Conservation (phyloP, 371 early-diverging fungal genomes). For the Phascolomyces articulosus region DNA sequence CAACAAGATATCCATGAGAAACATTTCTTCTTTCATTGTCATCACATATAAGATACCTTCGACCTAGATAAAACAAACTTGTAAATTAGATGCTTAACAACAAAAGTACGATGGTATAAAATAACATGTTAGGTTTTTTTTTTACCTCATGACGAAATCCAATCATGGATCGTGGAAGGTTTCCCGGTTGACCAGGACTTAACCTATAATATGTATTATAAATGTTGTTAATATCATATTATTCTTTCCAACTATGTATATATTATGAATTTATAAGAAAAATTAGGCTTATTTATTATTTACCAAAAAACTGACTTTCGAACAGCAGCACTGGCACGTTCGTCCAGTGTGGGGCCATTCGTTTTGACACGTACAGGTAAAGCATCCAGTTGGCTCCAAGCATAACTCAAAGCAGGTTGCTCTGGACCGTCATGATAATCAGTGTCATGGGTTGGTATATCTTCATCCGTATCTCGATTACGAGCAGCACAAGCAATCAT, state of each 20-base stretch:
- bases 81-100: no score
- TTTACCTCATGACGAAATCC: conserved; percentile 44
- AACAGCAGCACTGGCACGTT: conserved; percentile 74
- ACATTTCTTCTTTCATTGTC: not conserved
- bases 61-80: conserved; percentile 28
- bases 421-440: conserved; percentile 14
- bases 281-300: not conserved
- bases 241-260: no score
- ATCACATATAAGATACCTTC: conserved; percentile 33
- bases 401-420: conserved; percentile 47
- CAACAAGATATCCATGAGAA: not conserved
- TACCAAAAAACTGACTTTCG: conserved; percentile 71
- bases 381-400: conserved; percentile 80
- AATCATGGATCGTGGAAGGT: conserved; percentile 19
- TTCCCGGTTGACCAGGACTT: conserved; percentile 71
- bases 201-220: conserved; percentile 35
- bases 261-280: no score
- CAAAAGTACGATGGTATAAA: no score
- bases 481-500: conserved; percentile 47
- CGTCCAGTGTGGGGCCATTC: conserved; percentile 61
- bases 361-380: conserved; percentile 69
- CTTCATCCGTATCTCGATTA: conserved; percentile 28
- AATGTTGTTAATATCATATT: no score
- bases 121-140: not conserved
- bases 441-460: not conserved